phyloP scores from a whole-genome alignment of 2,329 filamentous ascomycete genomes.

The Botrytis deweyae region DNA sequence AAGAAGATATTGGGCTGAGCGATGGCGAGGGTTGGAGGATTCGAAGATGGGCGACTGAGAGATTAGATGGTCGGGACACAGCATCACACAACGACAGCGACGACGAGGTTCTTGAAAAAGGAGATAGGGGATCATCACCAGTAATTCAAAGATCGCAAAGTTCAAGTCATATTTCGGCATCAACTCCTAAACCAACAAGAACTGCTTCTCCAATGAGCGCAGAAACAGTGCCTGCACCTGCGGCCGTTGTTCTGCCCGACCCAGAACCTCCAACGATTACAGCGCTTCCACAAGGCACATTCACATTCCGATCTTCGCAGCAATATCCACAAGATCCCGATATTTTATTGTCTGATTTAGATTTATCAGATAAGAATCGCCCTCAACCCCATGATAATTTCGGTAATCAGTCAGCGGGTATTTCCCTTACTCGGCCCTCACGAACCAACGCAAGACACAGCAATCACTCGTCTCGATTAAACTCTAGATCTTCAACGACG shows the following conservation, averaged over 20 bases:
- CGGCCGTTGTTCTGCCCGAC: slow-evolving; percentile 20
- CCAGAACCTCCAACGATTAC: slow-evolving; percentile 34
- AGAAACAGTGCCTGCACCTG: slow-evolving; percentile 36
- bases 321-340: slow-evolving; percentile 58
- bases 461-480: slow-evolving; percentile 32
- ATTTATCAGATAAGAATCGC: slow-evolving; percentile 52
- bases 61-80: slow-evolving; percentile 61
- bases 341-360: slow-evolving; percentile 60
- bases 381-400: slow-evolving; percentile 37
- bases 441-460: slow-evolving; percentile 35
- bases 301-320: slow-evolving; percentile 68
- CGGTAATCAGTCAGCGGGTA: slow-evolving; percentile 29
- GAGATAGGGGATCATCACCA: slow-evolving; percentile 59
- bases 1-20: slow-evolving; percentile 71
- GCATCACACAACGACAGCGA: slow-evolving; percentile 61
- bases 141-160: slow-evolving; percentile 52
- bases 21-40: slow-evolving; percentile 73
- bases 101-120: slow-evolving; percentile 62
- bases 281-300: slow-evolving; percentile 58
- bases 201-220: slow-evolving; percentile 34
- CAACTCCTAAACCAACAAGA: slow-evolving; percentile 30
- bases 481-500: slow-evolving; percentile 28
- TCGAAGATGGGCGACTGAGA: slow-evolving; percentile 65
- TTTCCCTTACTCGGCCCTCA: slow-evolving; percentile 34
- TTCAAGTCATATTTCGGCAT: slow-evolving; percentile 40